Conservation (phyloP, 306 rosid genomes). For the Citrullus amarus region DNA sequence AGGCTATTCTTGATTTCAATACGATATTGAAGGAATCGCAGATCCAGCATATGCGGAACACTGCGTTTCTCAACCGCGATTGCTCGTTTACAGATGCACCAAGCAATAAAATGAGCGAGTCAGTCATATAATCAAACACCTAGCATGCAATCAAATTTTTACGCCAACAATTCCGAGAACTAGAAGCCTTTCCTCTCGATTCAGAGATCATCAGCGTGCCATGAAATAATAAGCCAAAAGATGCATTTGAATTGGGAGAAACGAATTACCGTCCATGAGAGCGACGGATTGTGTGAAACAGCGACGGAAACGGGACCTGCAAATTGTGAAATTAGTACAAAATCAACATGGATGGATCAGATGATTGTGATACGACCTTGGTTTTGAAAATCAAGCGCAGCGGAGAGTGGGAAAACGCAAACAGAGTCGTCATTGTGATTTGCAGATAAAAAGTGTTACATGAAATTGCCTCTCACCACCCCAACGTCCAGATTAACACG, state of each 20-base stretch:
- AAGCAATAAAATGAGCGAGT: background rate
- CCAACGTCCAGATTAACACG: background rate
- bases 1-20: background rate
- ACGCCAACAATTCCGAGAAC: background rate
- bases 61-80: background rate
- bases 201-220: background rate
- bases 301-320: constrained; percentile 21
- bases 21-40: background rate
- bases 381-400: background rate
- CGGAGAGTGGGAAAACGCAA: background rate
- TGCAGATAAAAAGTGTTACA: background rate
- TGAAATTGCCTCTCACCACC: background rate
- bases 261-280: constrained; percentile 36
- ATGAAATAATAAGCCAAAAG: background rate
- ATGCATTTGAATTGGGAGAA: background rate
- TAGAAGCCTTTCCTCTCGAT: background rate
- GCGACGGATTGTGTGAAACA: constrained; percentile 16
- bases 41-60: background rate
- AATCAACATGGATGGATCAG: background rate
- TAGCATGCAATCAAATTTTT: background rate
- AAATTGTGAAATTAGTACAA: background rate
- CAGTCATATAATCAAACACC: background rate
- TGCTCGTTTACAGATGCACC: background rate
- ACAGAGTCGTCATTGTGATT: background rate
- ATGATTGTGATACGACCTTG: background rate